A percentile compares a stretch with the other conserved stretches of the same genome.
These are phyloP conservation scores for Erodium moschatum DNA, from an alignment of 441 rosid species.

Conservation along the genomic window DNA sequence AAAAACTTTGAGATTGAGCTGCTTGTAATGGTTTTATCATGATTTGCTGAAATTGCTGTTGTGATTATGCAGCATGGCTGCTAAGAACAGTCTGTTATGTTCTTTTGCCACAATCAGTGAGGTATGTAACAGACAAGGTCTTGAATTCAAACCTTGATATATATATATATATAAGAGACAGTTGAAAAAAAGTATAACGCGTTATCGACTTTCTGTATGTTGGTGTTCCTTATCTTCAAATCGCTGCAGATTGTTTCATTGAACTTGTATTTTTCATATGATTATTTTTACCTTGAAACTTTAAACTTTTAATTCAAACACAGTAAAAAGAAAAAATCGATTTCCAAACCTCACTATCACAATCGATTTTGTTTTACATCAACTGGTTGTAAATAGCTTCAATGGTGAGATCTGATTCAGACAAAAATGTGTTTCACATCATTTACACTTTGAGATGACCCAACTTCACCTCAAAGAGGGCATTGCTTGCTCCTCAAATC, in stretches of 20 bases:
- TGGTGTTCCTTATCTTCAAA: too few species aligned
- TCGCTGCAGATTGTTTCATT: too few species aligned
- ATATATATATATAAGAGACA: not conserved
- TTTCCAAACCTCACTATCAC: too few species aligned
- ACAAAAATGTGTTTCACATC: slow-evolving; percentile 21
- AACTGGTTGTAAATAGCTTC: not conserved
- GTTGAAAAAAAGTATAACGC: not conserved
- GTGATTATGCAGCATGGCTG: not conserved
- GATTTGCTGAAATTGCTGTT: not conserved
- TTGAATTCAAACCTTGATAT: not conserved
- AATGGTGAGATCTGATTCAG: slow-evolving; percentile 8
- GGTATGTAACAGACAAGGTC: too few species aligned
- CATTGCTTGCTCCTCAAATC: slow-evolving; percentile 57
- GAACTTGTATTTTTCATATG: too few species aligned
- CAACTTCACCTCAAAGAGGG: slow-evolving; percentile 27
- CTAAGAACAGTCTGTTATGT: not conserved
- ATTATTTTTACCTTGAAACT: too few species aligned
- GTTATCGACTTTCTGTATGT: not conserved
- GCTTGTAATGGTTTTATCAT: not conserved
- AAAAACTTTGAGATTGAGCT: not conserved
- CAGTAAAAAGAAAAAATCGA: too few species aligned
- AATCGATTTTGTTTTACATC: too few species aligned
- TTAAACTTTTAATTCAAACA: too few species aligned
- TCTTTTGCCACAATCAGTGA: not conserved
- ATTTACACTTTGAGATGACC: slow-evolving; percentile 29